Base-by-base conservation (phyloP, 768 basidiomycete genomes). In the Lactarius sanguifluus region DNA sequence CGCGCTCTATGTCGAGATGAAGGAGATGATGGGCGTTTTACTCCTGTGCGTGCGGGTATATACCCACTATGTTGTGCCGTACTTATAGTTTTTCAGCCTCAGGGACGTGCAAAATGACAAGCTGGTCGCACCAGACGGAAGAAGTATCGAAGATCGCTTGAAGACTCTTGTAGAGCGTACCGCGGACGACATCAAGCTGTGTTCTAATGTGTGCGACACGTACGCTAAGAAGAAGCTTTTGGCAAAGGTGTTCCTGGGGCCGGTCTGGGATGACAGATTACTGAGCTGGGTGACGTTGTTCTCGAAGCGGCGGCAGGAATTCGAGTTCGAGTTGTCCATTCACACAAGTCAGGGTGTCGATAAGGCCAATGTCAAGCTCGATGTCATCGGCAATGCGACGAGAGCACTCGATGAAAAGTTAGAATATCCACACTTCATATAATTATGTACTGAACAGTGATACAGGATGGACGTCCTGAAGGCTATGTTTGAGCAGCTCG, bases 1-100 rank as follows among this genome's bases (percentile, higher is more conserved):
- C 1, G 74, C 77, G 2, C 74, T 86, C 7, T 81, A 81, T 43
- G 71, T 80, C 8, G 79, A 82, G 66, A 86, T 86, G 83, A 78
- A 77, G 64, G 77, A 83, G 52, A 78, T 82, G 76, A 82, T 85
- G 79, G 63, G 71, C 12, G 59, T 55, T 7, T 59, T 69, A 13
- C 36, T 69, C 20, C 50, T 52, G 68, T 69, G 28, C 25, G 68
- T 62, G 25, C 3, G 34, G 13, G 5, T 56, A 12, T 16, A 20
- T 36, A 32, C 38, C 1, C n/a, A 13, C 5, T 25, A 50, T 25
- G 7, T 4, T 16, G n/a, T 32, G 13, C 23, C 0, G 15, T 59
- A 16, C 9, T 64, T 23, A 25, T 40, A 12, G n/a, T 56, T 15
- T 52, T 36, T 1, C 61, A 79, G 79, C 41, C 70, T 80, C 2